Evolutionary conservation across 1,284 basidiomycete species (phyloP), one percentile per base, ranked within the genome.

Genomic region (Fomitopsis schrenkii): DNA sequence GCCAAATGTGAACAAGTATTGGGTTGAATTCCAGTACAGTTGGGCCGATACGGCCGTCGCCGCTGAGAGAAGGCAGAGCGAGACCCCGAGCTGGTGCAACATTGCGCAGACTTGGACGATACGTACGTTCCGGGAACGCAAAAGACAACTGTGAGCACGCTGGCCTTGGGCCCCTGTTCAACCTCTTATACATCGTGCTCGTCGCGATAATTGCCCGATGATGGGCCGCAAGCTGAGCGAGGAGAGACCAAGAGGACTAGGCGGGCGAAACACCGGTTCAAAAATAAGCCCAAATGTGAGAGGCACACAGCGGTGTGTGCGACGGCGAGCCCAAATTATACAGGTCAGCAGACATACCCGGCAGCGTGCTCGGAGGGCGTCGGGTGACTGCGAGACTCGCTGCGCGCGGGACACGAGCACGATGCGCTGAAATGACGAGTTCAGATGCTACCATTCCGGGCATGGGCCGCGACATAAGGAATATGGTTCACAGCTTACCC

Each of bases 1-100:
- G 30, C 85, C 85, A 66, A 86, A 85, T 1, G 79, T 74, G 66
- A 86, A 82, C 52, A 86, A 65, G 67, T 79, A 75, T 58, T 78
- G 68, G 5, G 76, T 77, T 26, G 69, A 68, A 45, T 70, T 71
- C 74, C 74, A 76, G 42, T 68, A 67, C 42, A 73, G 63, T 55
- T 68, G 68, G 30, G 66, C 67, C 19, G 62, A 59, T 26, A 62
- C 68, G 15, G 62, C 55, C 59, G 66, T 64, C 44, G 61, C 62
- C 41, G 65, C 63, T 48, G 59, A 64, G 33, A 69, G 62, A 35
- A 65, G 45, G 54, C 45, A 57, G 35, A 55, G 55, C 57, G 55
- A 50, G 53, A 61, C 60, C 64, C 59, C 61, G 60, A 70, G 62
- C 57, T 65, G 52, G 55, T 60, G 52, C 46, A 50, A 48, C 41